Evolutionary conservation across 2,329 filamentous ascomycete genomes (phyloP).

Genomic region (Apiospora arundinis): DNA sequence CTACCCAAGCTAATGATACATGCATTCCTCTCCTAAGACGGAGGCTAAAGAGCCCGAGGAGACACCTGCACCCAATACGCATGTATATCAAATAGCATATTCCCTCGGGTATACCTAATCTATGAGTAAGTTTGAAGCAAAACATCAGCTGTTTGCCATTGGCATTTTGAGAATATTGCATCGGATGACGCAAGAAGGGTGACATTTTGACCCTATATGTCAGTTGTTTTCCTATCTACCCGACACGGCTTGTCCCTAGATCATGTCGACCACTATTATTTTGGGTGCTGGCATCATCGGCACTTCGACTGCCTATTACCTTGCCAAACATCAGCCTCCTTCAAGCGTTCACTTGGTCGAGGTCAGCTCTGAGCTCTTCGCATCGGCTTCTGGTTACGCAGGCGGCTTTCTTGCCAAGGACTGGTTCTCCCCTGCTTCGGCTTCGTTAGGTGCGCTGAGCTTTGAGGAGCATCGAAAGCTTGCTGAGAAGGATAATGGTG

Average conservation of each 20-base stretch:
- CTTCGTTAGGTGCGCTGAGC: slow-evolving; percentile 68
- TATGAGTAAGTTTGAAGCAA: background rate
- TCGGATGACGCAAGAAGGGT: background rate
- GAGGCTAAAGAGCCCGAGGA: background rate
- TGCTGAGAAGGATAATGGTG: slow-evolving; percentile 64
- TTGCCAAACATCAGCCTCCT: slow-evolving; percentile 56
- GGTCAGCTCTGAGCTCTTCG: slow-evolving; percentile 63
- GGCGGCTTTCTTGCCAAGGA: slow-evolving; percentile 77
- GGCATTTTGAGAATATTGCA: background rate
- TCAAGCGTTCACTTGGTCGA: slow-evolving; percentile 56
- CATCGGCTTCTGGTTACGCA: slow-evolving; percentile 75
- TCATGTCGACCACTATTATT: slow-evolving; percentile 64
- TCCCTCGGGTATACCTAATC: background rate
- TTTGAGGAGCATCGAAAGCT: slow-evolving; percentile 72
- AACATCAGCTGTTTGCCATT: background rate
- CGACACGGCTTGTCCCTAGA: background rate
- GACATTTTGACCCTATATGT: background rate
- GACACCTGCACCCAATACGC: background rate
- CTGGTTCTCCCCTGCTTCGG: slow-evolving; percentile 68
- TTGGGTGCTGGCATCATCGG: slow-evolving; percentile 75
- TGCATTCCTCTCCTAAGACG: background rate
- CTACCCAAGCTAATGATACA: background rate
- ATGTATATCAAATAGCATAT: background rate
- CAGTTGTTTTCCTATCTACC: background rate
- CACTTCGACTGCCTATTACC: slow-evolving; percentile 74